phyloP scores from a whole-genome alignment of 345 rosid genomes.

The Reutealis trisperma region DNA sequence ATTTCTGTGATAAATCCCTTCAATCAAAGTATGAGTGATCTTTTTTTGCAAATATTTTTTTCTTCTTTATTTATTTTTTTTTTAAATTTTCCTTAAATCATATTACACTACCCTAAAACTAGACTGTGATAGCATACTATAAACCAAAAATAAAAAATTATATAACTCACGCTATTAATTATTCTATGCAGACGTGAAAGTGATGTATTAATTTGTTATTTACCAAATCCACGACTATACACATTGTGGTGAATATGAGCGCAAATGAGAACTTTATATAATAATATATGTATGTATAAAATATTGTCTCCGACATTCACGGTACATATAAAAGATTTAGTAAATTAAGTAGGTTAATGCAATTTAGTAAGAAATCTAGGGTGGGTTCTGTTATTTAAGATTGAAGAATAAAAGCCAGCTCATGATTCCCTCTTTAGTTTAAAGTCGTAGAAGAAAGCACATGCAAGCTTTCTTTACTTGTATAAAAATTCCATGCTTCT shows the following conservation, averaged over 20 bases:
- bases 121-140: too few species aligned
- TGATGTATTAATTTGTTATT: background rate
- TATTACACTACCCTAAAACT: too few species aligned
- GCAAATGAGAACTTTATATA: slow-evolving; percentile 15
- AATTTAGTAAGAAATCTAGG: slow-evolving; percentile 28
- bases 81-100: too few species aligned
- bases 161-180: too few species aligned
- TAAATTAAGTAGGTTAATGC: slow-evolving; percentile 11
- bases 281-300: too few species aligned
- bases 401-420: slow-evolving; percentile 36
- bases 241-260: slow-evolving; percentile 26
- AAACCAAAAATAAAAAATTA: too few species aligned
- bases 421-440: slow-evolving; percentile 42
- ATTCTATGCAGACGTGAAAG: too few species aligned
- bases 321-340: background rate
- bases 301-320: slow-evolving; percentile 29
- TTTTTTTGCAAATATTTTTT: too few species aligned
- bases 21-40: background rate
- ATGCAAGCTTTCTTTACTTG: slow-evolving; percentile 32
- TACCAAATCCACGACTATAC: background rate
- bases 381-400: slow-evolving; percentile 11
- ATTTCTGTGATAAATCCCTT: background rate
- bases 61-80: too few species aligned
- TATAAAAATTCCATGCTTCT: background rate
- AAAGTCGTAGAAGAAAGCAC: slow-evolving; percentile 41